These are phyloP conservation scores for Dactylellina cionopaga DNA, from an alignment of 2,329 filamentous ascomycete genomes.

Conservation along the genomic window DNA sequence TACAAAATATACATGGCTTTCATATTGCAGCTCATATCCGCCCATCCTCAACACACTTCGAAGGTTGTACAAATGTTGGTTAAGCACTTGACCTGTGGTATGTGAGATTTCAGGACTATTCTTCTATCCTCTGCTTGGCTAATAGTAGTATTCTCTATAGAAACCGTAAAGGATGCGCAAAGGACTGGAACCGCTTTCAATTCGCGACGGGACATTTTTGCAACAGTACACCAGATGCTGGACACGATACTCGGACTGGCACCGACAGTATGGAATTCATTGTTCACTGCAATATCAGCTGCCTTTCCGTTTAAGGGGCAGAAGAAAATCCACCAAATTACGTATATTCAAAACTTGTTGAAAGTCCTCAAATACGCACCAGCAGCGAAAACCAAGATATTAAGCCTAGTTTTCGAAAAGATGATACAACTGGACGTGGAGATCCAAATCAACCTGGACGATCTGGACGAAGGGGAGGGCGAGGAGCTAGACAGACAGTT, in stretches of 20 bases:
- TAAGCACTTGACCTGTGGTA: conserved; percentile 74
- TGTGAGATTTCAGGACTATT: conserved; percentile 52
- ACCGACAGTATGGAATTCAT: conserved; percentile 78
- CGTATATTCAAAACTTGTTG: conserved; percentile 88
- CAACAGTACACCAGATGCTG: conserved; percentile 78
- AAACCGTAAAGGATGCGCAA: conserved; percentile 61
- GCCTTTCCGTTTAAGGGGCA: conserved; percentile 83
- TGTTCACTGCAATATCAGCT: conserved; percentile 63
- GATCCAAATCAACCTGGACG: conserved; percentile 91
- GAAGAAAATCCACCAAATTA: conserved; percentile 78
- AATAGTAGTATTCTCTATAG: conserved; percentile 61
- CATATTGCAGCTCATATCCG: conserved; percentile 77
- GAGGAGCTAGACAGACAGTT: conserved; percentile 74
- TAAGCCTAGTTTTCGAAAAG: conserved; percentile 83
- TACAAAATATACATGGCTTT: conserved; percentile 75
- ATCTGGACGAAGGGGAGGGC: conserved; percentile 75
- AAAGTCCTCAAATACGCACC: conserved; percentile 80
- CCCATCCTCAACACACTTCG: conserved; percentile 80
- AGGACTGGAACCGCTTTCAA: conserved; percentile 69
- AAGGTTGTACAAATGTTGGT: conserved; percentile 83
- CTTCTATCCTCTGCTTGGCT: conserved; percentile 61
- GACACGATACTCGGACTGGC: conserved; percentile 81
- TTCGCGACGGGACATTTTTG: conserved; percentile 72
- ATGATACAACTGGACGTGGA: conserved; percentile 95
- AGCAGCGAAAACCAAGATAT: conserved; percentile 79